Percentiles rank a stretch among this genome's conserved stretches.
Evolutionary conservation across 192 early-diverging fungal species (phyloP).

Genomic region (Coemansia sp.): DNA sequence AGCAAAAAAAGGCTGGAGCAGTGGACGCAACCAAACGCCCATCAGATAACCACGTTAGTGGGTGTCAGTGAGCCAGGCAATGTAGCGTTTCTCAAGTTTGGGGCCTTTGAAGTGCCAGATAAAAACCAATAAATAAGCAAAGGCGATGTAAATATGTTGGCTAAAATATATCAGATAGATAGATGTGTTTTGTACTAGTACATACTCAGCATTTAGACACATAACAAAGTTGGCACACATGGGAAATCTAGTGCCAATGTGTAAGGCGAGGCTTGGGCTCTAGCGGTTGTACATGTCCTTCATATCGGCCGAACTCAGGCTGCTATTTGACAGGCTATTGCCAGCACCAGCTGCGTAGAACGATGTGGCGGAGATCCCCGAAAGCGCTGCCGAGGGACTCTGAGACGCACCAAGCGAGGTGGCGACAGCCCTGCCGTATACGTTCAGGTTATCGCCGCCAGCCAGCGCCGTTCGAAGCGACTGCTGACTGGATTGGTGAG

Average conservation of each 20-base stretch:
- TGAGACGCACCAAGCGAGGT: constrained; percentile 19
- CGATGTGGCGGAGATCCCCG: constrained; percentile 22
- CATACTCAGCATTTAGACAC: neutral
- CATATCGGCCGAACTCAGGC: constrained; percentile 44
- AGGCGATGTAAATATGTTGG: neutral
- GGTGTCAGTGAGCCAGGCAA: constrained; percentile 32
- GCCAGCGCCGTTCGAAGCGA: constrained; percentile 37
- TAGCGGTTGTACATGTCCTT: constrained; percentile 49
- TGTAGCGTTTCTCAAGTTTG: constrained; percentile 19
- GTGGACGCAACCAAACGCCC: neutral
- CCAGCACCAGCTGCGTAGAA: constrained; percentile 38
- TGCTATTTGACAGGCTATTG: constrained; percentile 44
- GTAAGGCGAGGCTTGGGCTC: neutral
- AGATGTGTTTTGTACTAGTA: neutral
- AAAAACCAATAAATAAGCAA: neutral
- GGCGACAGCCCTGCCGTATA: constrained; percentile 23
- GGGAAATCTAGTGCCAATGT: neutral
- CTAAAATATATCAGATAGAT: neutral
- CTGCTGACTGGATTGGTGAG: constrained; percentile 32
- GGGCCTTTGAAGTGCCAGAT: constrained; percentile 9
- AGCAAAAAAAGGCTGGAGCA: neutral
- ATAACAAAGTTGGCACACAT: neutral
- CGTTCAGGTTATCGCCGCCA: constrained; percentile 32
- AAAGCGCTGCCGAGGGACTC: constrained; percentile 13
- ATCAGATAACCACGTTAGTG: constrained; percentile 18